phyloP scores from a whole-genome alignment of 257 asterid genomes.

The Capsicum rhomboideum region DNA sequence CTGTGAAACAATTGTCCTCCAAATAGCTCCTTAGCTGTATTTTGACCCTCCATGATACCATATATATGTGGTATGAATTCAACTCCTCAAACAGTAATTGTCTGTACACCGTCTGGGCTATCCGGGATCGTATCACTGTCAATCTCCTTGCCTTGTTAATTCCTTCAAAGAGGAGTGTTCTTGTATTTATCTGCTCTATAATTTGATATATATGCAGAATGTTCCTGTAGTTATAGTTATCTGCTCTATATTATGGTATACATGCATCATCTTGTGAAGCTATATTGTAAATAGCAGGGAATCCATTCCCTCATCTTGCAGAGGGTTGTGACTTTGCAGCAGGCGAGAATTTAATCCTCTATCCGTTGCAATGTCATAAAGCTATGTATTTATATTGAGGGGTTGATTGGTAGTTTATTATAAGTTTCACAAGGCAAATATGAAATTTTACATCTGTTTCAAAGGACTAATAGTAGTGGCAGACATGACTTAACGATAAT shows the following conservation, averaged over 20 bases:
- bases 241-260: neutral
- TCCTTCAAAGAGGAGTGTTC: neutral
- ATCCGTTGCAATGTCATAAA: neutral
- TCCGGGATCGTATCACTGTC: neutral
- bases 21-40: neutral
- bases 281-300: neutral
- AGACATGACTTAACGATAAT: neutral
- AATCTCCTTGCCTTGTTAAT: neutral
- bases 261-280: neutral
- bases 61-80: neutral
- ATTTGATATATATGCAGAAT: neutral
- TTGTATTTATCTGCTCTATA: neutral
- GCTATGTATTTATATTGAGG: neutral
- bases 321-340: neutral
- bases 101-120: neutral
- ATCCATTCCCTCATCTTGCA: neutral
- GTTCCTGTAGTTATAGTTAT: neutral
- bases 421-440: neutral
- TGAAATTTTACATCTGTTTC: neutral
- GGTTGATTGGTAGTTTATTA: neutral
- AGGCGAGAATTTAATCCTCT: neutral
- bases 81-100: neutral
- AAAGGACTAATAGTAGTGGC: neutral
- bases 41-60: neutral
- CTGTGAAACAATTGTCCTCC: neutral